Base-by-base conservation (phyloP, 2,329 filamentous ascomycete species). In the Epichloe coenophiala region DNA sequence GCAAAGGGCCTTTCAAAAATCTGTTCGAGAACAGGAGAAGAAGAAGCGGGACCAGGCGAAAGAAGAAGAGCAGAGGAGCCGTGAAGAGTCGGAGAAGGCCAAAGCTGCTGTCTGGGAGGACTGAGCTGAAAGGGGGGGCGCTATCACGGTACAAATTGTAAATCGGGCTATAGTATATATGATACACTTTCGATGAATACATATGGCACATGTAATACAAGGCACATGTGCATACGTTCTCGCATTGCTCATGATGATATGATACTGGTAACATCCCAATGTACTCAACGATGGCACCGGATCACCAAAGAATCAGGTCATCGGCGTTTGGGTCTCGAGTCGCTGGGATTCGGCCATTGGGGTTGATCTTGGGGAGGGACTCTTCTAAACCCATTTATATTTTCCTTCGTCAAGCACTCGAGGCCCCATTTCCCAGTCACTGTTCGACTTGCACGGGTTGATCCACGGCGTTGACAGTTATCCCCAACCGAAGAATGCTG, bases 61-160 rank as follows among this genome's bases (percentile, higher is more conserved):
- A 61, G 81, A 81, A 51, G 78, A 80, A 51, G 79, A 82, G 65
- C 77, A 69, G 58, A 68, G 71, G 56, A 74, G 71, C 59, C 76
- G 77, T 56, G 79, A 80, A 60, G 78, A 84, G 60, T 79, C 80
- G 36, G 85, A 91, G 63, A 80, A 75, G 65, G 83, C 84, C n/a
- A 94, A 85, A 73, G 77, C 77, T 54, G 83, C 86, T n/a, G 75
- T 95, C 27, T 97, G 93, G 93, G 83, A 93, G 53, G 86, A 84
- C 61, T 84, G 62, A 68, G 46, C 5, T 11, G 12, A 9, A 35
- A n/a, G n/a, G n/a, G 13, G n/a, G 12, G 2, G 7, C 19, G 19
- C 19, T 21, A 21, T 21, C 19, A 21, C 19, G 19, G 12, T 21
- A 13, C 15, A 35, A 21, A 33, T 6, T n/a, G 17, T 15, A 23